Evolutionary conservation across 441 rosid genomes (phyloP), one percentile per base, ranked within the genome.

Genomic region (Jatropha multifida): DNA sequence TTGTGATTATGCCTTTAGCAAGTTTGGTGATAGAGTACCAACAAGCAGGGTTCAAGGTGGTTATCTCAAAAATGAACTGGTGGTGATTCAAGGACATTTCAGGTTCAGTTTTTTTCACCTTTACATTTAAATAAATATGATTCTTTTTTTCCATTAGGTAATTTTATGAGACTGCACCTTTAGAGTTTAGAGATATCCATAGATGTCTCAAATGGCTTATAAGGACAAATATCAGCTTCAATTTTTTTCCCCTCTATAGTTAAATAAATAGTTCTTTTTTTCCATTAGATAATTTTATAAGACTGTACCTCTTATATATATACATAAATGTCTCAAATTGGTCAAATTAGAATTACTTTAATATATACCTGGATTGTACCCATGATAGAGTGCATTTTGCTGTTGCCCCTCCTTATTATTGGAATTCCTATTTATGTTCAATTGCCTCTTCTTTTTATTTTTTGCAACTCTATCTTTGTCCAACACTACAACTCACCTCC

Each of bases 11-110:
- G 78, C 78, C 74, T 79, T 79, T 26, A 51, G 41, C 42, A 51
- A 26, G 8, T 79, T 71, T 61, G 82, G 77, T 4, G 82, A 79
- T 23, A 60, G 82, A 42, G 82, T 79, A 20, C 71, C 80, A 32
- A 76, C 80, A 1, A 76, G 80, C 2, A 42, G 76, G 32, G 80
- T 54, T 65, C 80, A 17, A 27, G 26, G 8, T 71, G 61, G 48
- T 3, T 41, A 12, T 4, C 63, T 71, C 14, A n/a, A 4, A 69
- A 60, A 14, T 77, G 80, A 65, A 71, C 49, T 0, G 51, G 65
- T 14, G 80, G 76, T 46, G 71, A 77, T 40, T 71, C 72, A 2
- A 11, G 72, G 15, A 75, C 72, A 17, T 74, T 51, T 18, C 70
- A 74, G 32, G 68, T 61, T 42, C n/a, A 23, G 5, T 15, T 26